Evolutionary conservation across 768 basidiomycete genomes (phyloP), one percentile per base, ranked within the genome.

Genomic region (Thelephora aurantiotincta): DNA sequence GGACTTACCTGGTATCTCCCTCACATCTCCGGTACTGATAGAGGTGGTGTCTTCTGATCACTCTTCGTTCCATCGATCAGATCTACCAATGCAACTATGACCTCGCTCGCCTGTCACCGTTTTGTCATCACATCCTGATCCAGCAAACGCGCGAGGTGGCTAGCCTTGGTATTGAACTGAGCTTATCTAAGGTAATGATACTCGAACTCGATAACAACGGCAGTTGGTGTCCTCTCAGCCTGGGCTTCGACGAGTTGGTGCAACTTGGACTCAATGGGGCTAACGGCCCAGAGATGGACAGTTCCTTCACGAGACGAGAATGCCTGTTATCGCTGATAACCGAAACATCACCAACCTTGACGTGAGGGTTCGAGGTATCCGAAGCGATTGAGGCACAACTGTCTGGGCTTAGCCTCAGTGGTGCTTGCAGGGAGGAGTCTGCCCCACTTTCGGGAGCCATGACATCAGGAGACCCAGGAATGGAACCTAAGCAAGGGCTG

Each of bases 41-140:
- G 85, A 81, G 80, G 65, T 74, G 80, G 35, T 87, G 81, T 55
- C 75, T 93, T 45, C 66, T 92, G 54, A 79, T 90, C 63, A 80
- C 78, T 33, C 72, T 92, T 52, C 80, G 84, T 68, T 91, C 92
- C 64, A 88, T 94, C 67, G 91, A 93, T 66, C 83, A 87, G 68
- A 90, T 96, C 58, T 94, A 90, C 65, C 74, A 80, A 41, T 78
- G 88, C 55, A 74, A 79, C 85, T 44, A 76, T 99, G 53, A 89
- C 90, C 34, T 94, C 92, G 34, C 78, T 98, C 58, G 97, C 94
- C 19, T 91, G 91, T 58, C 96, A 99, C 67, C 90, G 96, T 50
- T 98, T 99, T 68, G 74, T 97, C 60, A 97, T 98, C 67, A 76
- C 94, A 41, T 80, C 90, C 55, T 54, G 60, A 16, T 54, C 50